phyloP scores from a whole-genome alignment of 768 basidiomycete species.

The Mycena indigotica region DNA sequence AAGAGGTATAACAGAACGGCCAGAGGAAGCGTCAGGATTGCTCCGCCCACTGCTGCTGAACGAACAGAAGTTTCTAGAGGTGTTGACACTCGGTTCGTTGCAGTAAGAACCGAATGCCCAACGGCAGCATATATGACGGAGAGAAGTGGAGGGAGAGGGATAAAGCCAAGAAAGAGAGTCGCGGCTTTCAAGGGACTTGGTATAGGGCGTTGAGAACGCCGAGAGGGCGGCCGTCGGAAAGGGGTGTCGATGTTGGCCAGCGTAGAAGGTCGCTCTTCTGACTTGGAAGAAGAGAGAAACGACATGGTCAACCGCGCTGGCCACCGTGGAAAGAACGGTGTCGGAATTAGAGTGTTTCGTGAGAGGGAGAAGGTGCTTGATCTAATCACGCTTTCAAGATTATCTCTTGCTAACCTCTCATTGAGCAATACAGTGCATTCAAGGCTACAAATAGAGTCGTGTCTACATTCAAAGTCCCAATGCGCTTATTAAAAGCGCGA shows the following conservation, averaged over 20 bases:
- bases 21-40: slow-evolving; percentile 36
- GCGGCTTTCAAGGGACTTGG: slow-evolving; percentile 9
- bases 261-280: slow-evolving; percentile 2
- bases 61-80: slow-evolving; percentile 33
- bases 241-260: slow-evolving; percentile 4
- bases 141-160: slow-evolving; percentile 37
- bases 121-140: slow-evolving; percentile 33
- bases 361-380: neutral
- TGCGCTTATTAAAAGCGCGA: slow-evolving; percentile 22
- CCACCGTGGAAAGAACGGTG: neutral
- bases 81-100: slow-evolving; percentile 12
- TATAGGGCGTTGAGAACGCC: slow-evolving; percentile 10
- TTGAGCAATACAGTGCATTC: neutral
- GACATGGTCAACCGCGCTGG: slow-evolving; percentile 7
- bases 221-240: slow-evolving; percentile 11
- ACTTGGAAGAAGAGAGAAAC: slow-evolving; percentile 7
- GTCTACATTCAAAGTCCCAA: slow-evolving; percentile 6
- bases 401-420: too few species aligned
- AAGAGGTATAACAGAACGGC: slow-evolving; percentile 35
- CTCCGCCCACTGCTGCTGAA: slow-evolving; percentile 37
- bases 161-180: slow-evolving; percentile 28
- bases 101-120: slow-evolving; percentile 36
- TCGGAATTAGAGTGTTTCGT: neutral
- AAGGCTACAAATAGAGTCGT: slow-evolving; percentile 1
- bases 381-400: neutral